phyloP scores from a whole-genome alignment of 306 rosid genomes.

The Cucurbita ficifolia region DNA sequence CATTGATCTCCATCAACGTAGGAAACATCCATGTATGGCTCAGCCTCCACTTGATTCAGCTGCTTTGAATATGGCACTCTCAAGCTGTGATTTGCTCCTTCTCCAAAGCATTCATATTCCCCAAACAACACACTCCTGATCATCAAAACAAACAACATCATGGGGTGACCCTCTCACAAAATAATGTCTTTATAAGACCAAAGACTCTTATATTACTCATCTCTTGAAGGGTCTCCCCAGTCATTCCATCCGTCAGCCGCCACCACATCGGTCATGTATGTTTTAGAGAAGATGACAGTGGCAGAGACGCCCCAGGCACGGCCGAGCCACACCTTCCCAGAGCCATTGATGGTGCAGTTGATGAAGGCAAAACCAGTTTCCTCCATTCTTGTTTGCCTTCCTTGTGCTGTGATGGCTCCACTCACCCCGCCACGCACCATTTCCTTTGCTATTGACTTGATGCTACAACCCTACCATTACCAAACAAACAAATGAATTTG shows the following conservation, averaged over 20 bases:
- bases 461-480: conserved; percentile 31
- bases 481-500: background rate
- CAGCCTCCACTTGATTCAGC: conserved; percentile 41
- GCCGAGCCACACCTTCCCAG: conserved; percentile 74
- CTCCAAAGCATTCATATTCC: conserved; percentile 46
- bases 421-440: conserved; percentile 24
- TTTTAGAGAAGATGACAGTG: conserved; percentile 41
- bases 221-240: conserved; percentile 57
- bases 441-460: conserved; percentile 39
- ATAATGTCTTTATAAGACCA: too few relatives aligned
- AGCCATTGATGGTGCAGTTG: conserved; percentile 57
- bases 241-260: conserved; percentile 67
- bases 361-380: conserved; percentile 60
- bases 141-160: background rate
- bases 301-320: conserved; percentile 74
- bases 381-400: conserved; percentile 30
- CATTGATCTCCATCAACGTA: conserved; percentile 44
- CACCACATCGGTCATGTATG: conserved; percentile 50
- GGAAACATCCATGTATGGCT: conserved; percentile 24
- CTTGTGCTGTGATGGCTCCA: conserved; percentile 73
- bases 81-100: conserved; percentile 34
- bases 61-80: conserved; percentile 55
- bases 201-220: conserved; percentile 17
- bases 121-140: conserved; percentile 56
- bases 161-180: too few relatives aligned